A percentile compares a stretch with the other conserved stretches of the same genome.
Conservation (phyloP, 208 protist genomes). For the Crithidia bombi region DNA sequence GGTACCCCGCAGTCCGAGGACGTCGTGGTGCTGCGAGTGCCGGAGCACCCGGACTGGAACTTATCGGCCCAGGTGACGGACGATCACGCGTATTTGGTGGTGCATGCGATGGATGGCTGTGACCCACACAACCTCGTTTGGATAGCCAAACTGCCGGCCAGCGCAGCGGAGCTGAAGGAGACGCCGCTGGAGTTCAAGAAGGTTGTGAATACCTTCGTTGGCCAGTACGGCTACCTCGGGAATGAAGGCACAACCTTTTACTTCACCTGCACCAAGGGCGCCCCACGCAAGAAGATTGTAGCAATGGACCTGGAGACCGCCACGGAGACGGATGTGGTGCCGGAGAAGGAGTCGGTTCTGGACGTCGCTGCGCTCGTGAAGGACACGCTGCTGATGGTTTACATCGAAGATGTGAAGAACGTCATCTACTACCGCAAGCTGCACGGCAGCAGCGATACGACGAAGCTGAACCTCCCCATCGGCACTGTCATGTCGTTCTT, state of each 20-base stretch:
- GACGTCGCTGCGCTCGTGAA: slow-evolving; percentile 53
- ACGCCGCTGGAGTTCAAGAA: slow-evolving; percentile 63
- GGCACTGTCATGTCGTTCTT: slow-evolving; percentile 68
- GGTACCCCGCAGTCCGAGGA: slow-evolving; percentile 84
- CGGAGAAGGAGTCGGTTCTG: slow-evolving; percentile 75
- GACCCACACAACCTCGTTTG: slow-evolving; percentile 88
- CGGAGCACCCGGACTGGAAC: slow-evolving; percentile 79
- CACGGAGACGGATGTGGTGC: slow-evolving; percentile 65
- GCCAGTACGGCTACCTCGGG: slow-evolving; percentile 87
- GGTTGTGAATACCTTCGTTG: slow-evolving; percentile 87
- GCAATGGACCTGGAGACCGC: slow-evolving; percentile 67
- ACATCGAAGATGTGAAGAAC: slow-evolving; percentile 95
- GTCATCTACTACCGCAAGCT: slow-evolving; percentile 84
- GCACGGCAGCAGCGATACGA: slow-evolving; percentile 26
- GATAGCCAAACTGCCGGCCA: slow-evolving; percentile 61
- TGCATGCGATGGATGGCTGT: slow-evolving; percentile 71
- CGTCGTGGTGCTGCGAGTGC: slow-evolving; percentile 65
- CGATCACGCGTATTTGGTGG: slow-evolving; percentile 79
- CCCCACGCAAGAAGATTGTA: slow-evolving; percentile 89
- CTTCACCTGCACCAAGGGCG: slow-evolving; percentile 90
- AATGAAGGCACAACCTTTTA: slow-evolving; percentile 88
- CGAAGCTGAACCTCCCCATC: slow-evolving; percentile 78
- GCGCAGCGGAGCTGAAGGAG: slow-evolving; percentile 37
- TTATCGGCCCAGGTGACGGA: slow-evolving; percentile 75
- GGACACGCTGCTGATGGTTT: slow-evolving; percentile 85